phyloP scores from a whole-genome alignment of 2,329 filamentous ascomycete genomes.

The Trichoderma sp. region DNA sequence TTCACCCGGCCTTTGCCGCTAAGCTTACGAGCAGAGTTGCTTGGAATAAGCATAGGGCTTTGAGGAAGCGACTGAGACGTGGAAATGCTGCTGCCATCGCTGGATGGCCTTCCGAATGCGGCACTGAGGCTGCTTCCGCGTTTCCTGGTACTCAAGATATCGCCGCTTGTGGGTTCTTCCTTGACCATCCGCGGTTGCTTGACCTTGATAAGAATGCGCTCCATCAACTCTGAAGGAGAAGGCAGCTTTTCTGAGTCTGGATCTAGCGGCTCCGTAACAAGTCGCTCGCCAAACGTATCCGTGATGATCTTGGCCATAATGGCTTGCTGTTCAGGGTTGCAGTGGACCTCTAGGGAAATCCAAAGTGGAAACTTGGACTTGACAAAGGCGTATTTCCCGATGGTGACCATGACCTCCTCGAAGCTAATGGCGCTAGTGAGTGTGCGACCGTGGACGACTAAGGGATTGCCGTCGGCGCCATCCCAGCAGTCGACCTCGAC shows the following conservation, averaged over 20 bases:
- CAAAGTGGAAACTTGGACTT: constrained; percentile 86
- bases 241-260: constrained; percentile 68
- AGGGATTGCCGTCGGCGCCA: constrained; percentile 79
- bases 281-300: constrained; percentile 74
- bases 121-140: constrained; percentile 75
- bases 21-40: constrained; percentile 48
- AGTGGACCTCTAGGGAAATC: constrained; percentile 95
- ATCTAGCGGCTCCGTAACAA: constrained; percentile 74
- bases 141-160: constrained; percentile 43
- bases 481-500: constrained; percentile 99
- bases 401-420: constrained; percentile 84
- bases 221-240: constrained; percentile 79
- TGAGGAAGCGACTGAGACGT: constrained; percentile 52
- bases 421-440: constrained; percentile 88
- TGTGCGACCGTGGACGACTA: constrained; percentile 88
- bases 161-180: constrained; percentile 38
- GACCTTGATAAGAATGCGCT: constrained; percentile 88
- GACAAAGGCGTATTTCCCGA: constrained; percentile 91
- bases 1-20: constrained; percentile 53
- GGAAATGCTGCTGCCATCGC: constrained; percentile 54
- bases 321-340: constrained; percentile 75
- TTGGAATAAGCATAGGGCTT: constrained; percentile 52
- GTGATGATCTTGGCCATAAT: constrained; percentile 90
- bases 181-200: constrained; percentile 64
- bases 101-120: constrained; percentile 53